phyloP scores from a whole-genome alignment of 2,329 filamentous ascomycete genomes.

The Sphaerulina musiva region DNA sequence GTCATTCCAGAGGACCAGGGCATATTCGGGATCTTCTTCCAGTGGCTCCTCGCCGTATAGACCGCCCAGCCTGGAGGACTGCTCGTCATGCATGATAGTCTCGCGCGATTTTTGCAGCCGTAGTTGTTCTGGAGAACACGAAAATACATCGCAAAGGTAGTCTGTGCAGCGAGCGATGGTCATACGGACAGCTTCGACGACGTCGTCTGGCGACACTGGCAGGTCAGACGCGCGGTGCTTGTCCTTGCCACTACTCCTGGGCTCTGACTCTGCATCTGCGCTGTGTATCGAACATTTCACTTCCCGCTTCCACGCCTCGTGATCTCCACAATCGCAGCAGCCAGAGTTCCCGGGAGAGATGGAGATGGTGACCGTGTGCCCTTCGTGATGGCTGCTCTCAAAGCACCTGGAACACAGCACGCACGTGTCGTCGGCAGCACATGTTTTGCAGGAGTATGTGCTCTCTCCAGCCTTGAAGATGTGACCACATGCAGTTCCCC shows the following conservation, averaged over 20 bases:
- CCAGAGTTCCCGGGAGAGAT: constrained; percentile 87
- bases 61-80: constrained; percentile 62
- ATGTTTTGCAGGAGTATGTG: constrained; percentile 90
- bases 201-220: constrained; percentile 59
- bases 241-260: constrained; percentile 51
- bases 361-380: constrained; percentile 82
- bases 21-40: constrained; percentile 60
- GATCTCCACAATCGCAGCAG: constrained; percentile 95
- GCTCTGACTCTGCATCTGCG: constrained; percentile 22
- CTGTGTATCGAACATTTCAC: constrained; percentile 93
- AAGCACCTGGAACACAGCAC: constrained; percentile 92
- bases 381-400: constrained; percentile 88
- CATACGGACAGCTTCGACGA: constrained; percentile 70
- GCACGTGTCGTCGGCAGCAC: constrained; percentile 89
- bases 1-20: constrained; percentile 90
- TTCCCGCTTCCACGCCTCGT: constrained; percentile 84
- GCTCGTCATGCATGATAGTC: constrained; percentile 75
- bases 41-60: constrained; percentile 62
- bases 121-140: constrained; percentile 92
- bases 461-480: constrained; percentile 94
- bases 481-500: constrained; percentile 91
- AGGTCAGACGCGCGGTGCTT: constrained; percentile 37
- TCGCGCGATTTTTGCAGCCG: constrained; percentile 76
- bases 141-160: constrained; percentile 96
- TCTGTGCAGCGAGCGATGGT: constrained; percentile 82